Evolutionary conservation across 1,284 basidiomycete species (phyloP), one percentile per base, ranked within the genome.

Genomic region (Moesziomyces antarcticus): DNA sequence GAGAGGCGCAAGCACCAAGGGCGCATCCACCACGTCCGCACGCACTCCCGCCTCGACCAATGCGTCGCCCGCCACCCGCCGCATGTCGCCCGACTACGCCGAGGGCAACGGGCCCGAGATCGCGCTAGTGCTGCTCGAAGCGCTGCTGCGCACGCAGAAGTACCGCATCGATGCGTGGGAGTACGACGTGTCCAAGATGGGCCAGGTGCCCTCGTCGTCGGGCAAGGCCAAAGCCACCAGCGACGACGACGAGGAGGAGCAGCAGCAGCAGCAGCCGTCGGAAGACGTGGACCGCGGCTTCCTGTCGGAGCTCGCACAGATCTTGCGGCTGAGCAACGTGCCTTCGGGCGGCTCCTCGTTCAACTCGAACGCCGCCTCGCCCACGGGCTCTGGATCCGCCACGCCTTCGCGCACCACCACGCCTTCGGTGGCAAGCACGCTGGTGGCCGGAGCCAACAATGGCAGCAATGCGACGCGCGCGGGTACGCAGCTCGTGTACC

Each of bases 401-500:
- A 72, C 72, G 7, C 72, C 73, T 7, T 63, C 67, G 16, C 67
- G 63, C 14, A 50, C 49, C 24, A 60, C 58, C 22, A 41, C 53
- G 20, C 40, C 63, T 9, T 56, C 46, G n/a, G 48, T 35, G 16
- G 63, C 63, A 0, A 58, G 55, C 49, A 74, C 62, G 14, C 62
- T 74, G 33, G 66, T 74, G 27, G 72, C 56, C 1, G 66, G 72
- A 18, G 56, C 57, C 47, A 65, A 58, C 52, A 65, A 60, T 44
- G 64, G 59, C 44, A 58, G 47, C 43, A 56, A 52, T 45, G 50
- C 50, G 18, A 56, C 55, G 5, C 63, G 73, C 5, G 73, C 73
- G 1, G 59, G 65, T 5, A 76, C 94, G n/a, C 96, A 99, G 85
- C 92, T 95, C 90, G 92, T 90, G 86, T 99, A 98, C 84, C 93